These are phyloP conservation scores for Boechera stricta DNA, from an alignment of 345 rosid genomes.

Conservation along the genomic window DNA sequence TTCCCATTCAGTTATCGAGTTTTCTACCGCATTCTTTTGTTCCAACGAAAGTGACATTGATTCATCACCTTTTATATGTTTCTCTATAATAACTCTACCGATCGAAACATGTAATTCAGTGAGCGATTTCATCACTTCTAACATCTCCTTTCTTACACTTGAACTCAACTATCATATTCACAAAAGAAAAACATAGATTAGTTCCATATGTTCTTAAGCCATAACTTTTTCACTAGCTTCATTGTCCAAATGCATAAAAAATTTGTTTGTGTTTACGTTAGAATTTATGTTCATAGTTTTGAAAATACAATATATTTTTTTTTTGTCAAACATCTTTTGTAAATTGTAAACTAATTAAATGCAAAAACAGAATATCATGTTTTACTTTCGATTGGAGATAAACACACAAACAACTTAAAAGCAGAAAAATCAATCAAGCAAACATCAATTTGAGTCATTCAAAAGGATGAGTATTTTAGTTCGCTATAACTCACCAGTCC, in stretches of 20 bases:
- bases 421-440: neutral
- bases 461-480: neutral
- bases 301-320: no score
- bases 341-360: no score
- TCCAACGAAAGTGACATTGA: slow-evolving; percentile 30
- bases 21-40: slow-evolving; percentile 33
- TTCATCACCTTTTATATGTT: slow-evolving; percentile 36
- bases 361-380: no score
- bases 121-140: slow-evolving; percentile 22
- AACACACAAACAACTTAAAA: neutral
- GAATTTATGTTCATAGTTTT: neutral
- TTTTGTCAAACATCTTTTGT: no score
- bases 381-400: no score
- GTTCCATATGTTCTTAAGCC: slow-evolving; percentile 5
- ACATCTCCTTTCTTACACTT: slow-evolving; percentile 42
- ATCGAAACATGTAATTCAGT: slow-evolving; percentile 40
- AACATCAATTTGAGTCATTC: neutral
- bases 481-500: slow-evolving; percentile 36
- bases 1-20: slow-evolving; percentile 39
- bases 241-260: neutral
- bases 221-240: neutral
- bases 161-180: slow-evolving; percentile 35
- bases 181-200: slow-evolving; percentile 28
- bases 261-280: neutral
- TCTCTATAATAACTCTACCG: slow-evolving; percentile 22